Conservation (phyloP, 805 yeast species). For the Sugiyamaella lignohabitans region DNA sequence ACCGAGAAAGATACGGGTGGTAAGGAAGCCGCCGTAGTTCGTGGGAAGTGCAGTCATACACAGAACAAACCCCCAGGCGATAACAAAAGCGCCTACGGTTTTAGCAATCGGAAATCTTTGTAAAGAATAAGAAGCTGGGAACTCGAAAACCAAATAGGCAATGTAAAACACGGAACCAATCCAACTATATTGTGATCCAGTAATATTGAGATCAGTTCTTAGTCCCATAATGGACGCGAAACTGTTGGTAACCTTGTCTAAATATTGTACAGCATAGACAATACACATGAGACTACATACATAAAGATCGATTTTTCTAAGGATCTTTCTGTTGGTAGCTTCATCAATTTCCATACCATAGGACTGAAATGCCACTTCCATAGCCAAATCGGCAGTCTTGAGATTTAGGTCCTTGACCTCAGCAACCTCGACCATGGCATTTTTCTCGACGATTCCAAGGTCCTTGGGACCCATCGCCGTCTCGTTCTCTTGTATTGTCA, state of each 20-base stretch:
- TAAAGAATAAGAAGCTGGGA: slow-evolving; percentile 40
- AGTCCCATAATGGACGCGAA: slow-evolving; percentile 51
- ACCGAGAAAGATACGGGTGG: slow-evolving; percentile 47
- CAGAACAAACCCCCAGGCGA: slow-evolving; percentile 59
- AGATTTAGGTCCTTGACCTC: no score
- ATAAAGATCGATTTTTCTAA: slow-evolving; percentile 46
- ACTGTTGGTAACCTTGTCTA: slow-evolving; percentile 53
- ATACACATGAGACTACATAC: slow-evolving; percentile 46
- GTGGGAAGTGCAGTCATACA: slow-evolving; percentile 33
- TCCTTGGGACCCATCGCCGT: no score
- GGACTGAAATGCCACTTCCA: slow-evolving; percentile 6
- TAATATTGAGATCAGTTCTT: slow-evolving; percentile 40
- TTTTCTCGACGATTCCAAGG: no score
- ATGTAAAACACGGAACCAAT: slow-evolving; percentile 55
- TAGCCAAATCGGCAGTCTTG: slow-evolving; percentile 9
- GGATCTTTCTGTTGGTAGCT: slow-evolving; percentile 17
- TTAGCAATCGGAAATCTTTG: slow-evolving; percentile 57
- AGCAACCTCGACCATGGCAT: no score
- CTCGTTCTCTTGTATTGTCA: no score
- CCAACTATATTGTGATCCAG: slow-evolving; percentile 40
- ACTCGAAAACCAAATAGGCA: slow-evolving; percentile 56
- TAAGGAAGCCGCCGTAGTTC: no score
- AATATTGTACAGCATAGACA: slow-evolving; percentile 47
- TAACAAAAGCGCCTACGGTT: slow-evolving; percentile 41
- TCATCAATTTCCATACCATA: slow-evolving; percentile 16